Percentiles rank a stretch among this genome's conserved stretches.
These are phyloP conservation scores for Boehmeria nivea DNA, from an alignment of 306 rosid species.

Conservation along the genomic window DNA sequence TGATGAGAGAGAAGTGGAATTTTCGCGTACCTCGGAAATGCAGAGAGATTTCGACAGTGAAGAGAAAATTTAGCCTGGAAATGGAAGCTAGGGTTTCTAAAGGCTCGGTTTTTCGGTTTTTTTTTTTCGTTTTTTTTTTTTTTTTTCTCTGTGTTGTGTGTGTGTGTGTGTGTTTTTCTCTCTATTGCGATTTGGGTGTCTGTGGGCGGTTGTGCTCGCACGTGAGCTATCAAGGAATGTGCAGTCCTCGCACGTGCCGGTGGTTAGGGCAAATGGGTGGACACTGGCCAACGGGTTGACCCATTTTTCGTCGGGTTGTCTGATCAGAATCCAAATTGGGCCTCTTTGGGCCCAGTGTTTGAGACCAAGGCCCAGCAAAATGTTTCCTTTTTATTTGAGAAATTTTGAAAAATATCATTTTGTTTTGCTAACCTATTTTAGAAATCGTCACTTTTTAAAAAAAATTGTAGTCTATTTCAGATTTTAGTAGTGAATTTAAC, in stretches of 20 bases:
- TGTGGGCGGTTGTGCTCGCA: constrained; percentile 39
- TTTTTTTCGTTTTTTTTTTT: background rate
- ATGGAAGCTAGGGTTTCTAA: constrained; percentile 31
- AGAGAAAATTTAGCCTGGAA: background rate
- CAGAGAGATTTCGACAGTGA: constrained; percentile 9
- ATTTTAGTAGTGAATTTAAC: too few species aligned
- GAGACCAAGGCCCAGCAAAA: too few species aligned
- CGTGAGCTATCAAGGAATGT: too few species aligned
- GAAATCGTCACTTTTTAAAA: too few species aligned
- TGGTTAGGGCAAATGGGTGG: background rate
- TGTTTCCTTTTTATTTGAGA: too few species aligned
- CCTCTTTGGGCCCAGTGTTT: background rate
- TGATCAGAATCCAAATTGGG: background rate
- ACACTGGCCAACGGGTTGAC: constrained; percentile 1
- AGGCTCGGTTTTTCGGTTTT: background rate
- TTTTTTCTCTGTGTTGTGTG: background rate
- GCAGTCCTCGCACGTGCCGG: constrained; percentile 39
- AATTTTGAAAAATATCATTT: too few species aligned
- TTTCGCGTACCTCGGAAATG: constrained; percentile 30
- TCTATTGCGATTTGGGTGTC: constrained; percentile 15
- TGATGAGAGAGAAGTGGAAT: background rate
- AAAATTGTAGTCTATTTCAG: too few species aligned
- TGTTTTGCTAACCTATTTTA: too few species aligned
- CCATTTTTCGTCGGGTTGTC: background rate
- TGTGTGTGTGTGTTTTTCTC: background rate